Conservation (phyloP, 2,329 filamentous ascomycete genomes). For the Trichoderma simmonsii region DNA sequence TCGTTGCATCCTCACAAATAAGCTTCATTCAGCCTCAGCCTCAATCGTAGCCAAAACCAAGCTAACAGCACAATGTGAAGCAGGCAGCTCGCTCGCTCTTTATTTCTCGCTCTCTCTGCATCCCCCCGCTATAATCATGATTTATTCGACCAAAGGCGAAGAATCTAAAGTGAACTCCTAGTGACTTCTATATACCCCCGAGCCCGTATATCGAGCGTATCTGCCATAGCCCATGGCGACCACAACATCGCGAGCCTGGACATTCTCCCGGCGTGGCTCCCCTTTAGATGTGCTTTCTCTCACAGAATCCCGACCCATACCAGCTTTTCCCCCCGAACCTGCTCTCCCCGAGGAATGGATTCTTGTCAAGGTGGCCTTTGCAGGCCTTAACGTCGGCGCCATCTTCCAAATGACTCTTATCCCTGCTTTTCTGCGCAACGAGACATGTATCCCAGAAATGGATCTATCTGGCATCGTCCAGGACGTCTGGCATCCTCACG, state of each 20-base stretch:
- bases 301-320: slow-evolving; percentile 21
- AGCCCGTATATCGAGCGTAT: background rate
- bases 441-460: slow-evolving; percentile 39
- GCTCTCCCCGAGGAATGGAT: slow-evolving; percentile 35
- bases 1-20: background rate
- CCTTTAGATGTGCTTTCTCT: slow-evolving; percentile 29
- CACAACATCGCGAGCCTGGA: slow-evolving; percentile 28
- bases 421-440: slow-evolving; percentile 37
- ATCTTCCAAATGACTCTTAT: slow-evolving; percentile 41
- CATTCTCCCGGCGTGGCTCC: slow-evolving; percentile 29
- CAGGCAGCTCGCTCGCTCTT: background rate
- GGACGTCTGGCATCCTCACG: slow-evolving; percentile 32
- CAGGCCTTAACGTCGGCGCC: slow-evolving; percentile 45
- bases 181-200: background rate
- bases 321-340: slow-evolving; percentile 28
- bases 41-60: background rate
- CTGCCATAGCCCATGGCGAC: background rate
- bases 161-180: background rate
- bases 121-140: background rate
- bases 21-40: slow-evolving; percentile 1
- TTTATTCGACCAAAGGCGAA: background rate
- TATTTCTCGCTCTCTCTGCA: background rate
- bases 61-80: background rate
- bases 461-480: slow-evolving; percentile 43
- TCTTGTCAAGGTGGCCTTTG: slow-evolving; percentile 40